These are phyloP conservation scores for Cynanchum wilfordii DNA, from an alignment of 257 asterid genomes.

Conservation along the genomic window DNA sequence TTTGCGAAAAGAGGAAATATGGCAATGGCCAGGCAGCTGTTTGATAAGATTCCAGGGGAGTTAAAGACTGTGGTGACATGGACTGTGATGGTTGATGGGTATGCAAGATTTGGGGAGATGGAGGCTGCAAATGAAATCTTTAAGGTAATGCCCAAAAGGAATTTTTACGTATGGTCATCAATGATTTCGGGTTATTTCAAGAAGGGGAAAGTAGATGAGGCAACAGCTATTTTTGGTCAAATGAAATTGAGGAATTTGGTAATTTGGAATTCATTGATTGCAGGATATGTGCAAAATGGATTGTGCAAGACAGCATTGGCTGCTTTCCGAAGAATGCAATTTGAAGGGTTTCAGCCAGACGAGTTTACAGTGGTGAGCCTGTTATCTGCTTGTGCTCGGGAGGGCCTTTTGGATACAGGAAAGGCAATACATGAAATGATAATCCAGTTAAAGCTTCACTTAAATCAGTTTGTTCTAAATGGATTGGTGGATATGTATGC, in stretches of 20 bases:
- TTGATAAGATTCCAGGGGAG: constrained; percentile 42
- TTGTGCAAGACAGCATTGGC: constrained; percentile 43
- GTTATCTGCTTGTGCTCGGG: constrained; percentile 73
- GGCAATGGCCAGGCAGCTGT: constrained; percentile 52
- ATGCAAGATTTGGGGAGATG: constrained; percentile 52
- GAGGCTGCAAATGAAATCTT: constrained; percentile 54
- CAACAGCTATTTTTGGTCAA: constrained; percentile 48
- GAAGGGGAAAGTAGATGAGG: constrained; percentile 51
- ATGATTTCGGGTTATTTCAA: constrained; percentile 71
- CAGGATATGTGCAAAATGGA: constrained; percentile 81
- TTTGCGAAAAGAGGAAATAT: constrained; percentile 48
- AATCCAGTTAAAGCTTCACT: constrained; percentile 31
- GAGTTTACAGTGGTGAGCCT: constrained; percentile 64
- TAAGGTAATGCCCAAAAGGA: constrained; percentile 47
- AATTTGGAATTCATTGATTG: constrained; percentile 66
- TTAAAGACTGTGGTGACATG: constrained; percentile 72
- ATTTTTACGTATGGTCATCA: constrained; percentile 60
- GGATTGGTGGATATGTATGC: constrained; percentile 85
- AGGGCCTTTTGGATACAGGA: constrained; percentile 56
- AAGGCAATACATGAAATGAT: constrained; percentile 55
- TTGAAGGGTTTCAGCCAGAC: constrained; percentile 60
- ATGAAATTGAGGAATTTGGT: constrained; percentile 64
- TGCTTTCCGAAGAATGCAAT: constrained; percentile 51
- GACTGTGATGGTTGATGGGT: constrained; percentile 70
- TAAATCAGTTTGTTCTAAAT: constrained; percentile 55